These are phyloP conservation scores for Amanita exitialis DNA, from an alignment of 768 basidiomycete genomes.

Conservation along the genomic window DNA sequence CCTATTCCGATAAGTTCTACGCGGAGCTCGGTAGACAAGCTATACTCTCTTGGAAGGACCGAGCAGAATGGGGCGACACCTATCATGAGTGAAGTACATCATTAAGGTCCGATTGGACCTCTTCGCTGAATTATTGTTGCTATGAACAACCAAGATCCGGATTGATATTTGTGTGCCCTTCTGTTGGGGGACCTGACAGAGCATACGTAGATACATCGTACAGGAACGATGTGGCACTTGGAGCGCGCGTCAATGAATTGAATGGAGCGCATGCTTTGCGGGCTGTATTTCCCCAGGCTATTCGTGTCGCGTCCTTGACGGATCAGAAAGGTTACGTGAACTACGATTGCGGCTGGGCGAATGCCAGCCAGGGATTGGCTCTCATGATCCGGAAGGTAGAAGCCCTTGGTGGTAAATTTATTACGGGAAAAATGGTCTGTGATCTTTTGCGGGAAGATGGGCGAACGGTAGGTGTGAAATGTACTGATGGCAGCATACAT, in stretches of 20 bases:
- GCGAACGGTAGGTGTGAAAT: slow-evolving; percentile 48
- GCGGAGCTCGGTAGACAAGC: slow-evolving; percentile 66
- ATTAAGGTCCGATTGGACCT: slow-evolving; percentile 11
- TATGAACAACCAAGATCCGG: slow-evolving; percentile 43
- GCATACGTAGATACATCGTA: slow-evolving; percentile 45
- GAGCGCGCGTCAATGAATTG: slow-evolving; percentile 37
- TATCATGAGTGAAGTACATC: slow-evolving; percentile 70
- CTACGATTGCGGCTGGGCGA: slow-evolving; percentile 75
- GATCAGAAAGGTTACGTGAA: slow-evolving; percentile 55
- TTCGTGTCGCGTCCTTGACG: slow-evolving; percentile 25
- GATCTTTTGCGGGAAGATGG: slow-evolving; percentile 30
- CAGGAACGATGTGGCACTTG: slow-evolving; percentile 51
- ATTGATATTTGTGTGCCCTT: slow-evolving; percentile 39
- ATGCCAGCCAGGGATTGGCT: slow-evolving; percentile 58
- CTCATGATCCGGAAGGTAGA: slow-evolving; percentile 45
- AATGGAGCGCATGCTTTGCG: slow-evolving; percentile 29
- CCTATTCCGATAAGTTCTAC: slow-evolving; percentile 64
- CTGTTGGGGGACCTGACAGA: neutral
- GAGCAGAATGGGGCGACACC: slow-evolving; percentile 51
- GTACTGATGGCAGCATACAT: slow-evolving; percentile 45
- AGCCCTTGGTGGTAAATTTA: slow-evolving; percentile 49
- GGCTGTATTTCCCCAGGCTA: slow-evolving; percentile 34
- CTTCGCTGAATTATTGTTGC: neutral
- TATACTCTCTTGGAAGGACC: slow-evolving; percentile 64
- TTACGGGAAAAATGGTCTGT: slow-evolving; percentile 47